Conservation (phyloP, 2,329 filamentous ascomycete genomes). For the Fusarium coicis region DNA sequence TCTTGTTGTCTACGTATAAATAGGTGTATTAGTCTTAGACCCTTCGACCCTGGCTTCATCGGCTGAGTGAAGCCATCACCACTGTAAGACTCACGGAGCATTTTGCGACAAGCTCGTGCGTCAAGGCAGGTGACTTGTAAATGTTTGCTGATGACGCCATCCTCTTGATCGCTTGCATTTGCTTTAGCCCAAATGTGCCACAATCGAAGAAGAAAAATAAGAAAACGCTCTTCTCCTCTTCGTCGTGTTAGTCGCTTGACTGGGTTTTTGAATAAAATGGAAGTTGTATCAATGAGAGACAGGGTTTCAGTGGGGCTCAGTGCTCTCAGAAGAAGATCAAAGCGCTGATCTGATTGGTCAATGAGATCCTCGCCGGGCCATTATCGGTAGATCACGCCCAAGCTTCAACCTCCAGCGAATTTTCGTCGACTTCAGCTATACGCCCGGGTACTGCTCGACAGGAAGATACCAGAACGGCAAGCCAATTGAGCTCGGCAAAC, state of each 20-base stretch:
- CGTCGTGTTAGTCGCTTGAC: slow-evolving; percentile 10
- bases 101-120: slow-evolving; percentile 79
- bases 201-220: neutral
- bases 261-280: slow-evolving; percentile 19
- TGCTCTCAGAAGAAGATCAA: neutral
- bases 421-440: slow-evolving; percentile 42
- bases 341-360: slow-evolving; percentile 27
- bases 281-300: slow-evolving; percentile 21
- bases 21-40: slow-evolving; percentile 28
- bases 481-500: slow-evolving; percentile 47
- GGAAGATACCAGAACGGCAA: slow-evolving; percentile 39
- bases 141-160: slow-evolving; percentile 62
- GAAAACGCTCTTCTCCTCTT: slow-evolving; percentile 2
- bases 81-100: slow-evolving; percentile 74
- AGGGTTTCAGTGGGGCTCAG: slow-evolving; percentile 39
- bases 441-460: slow-evolving; percentile 23
- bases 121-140: slow-evolving; percentile 73
- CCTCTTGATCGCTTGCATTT: slow-evolving; percentile 51
- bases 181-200: slow-evolving; percentile 3
- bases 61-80: slow-evolving; percentile 24
- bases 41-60: neutral
- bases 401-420: slow-evolving; percentile 44
- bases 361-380: slow-evolving; percentile 45
- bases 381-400: slow-evolving; percentile 44
- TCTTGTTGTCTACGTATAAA: slow-evolving; percentile 79